These are phyloP conservation scores for Boletellus deceptivus DNA, from an alignment of 1,284 basidiomycete genomes.

Conservation along the genomic window DNA sequence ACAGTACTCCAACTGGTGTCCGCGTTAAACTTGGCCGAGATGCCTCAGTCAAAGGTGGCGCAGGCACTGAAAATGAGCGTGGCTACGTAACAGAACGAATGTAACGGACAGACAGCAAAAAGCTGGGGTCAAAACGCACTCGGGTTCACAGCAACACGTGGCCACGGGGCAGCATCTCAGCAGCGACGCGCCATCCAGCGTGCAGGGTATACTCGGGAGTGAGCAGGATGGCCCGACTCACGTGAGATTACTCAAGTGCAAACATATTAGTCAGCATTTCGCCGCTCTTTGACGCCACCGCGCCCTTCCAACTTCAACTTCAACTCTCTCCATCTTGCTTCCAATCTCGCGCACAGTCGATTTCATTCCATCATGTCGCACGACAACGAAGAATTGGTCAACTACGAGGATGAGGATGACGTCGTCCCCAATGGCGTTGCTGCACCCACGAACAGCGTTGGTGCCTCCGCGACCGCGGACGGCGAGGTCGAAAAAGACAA, in stretches of 20 bases:
- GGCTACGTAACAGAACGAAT: slow-evolving; percentile 15
- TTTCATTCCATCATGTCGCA: slow-evolving; percentile 50
- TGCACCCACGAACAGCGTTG: slow-evolving; percentile 48
- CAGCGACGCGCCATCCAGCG: neutral
- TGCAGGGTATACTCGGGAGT: neutral
- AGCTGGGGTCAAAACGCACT: slow-evolving; percentile 3
- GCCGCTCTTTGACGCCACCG: slow-evolving; percentile 20
- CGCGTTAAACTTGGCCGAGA: slow-evolving; percentile 1
- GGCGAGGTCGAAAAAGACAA: slow-evolving; percentile 83
- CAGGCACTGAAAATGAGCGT: neutral
- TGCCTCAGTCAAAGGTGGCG: neutral
- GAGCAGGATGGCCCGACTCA: slow-evolving; percentile 28
- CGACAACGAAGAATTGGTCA: slow-evolving; percentile 85
- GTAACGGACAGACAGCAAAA: neutral
- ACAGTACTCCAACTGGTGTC: neutral
- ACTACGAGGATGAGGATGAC: slow-evolving; percentile 95
- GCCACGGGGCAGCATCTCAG: slow-evolving; percentile 8
- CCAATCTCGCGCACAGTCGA: slow-evolving; percentile 13
- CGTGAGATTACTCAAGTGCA: slow-evolving; percentile 17
- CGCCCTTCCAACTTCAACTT: slow-evolving; percentile 19
- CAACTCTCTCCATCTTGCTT: slow-evolving; percentile 9
- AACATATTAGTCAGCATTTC: slow-evolving; percentile 29
- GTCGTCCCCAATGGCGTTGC: slow-evolving; percentile 65
- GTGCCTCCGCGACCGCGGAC: slow-evolving; percentile 48
- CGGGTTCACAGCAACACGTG: slow-evolving; percentile 3